Base-by-base conservation (phyloP, 164 flowering plant species). In the Dillenia turbinata region DNA sequence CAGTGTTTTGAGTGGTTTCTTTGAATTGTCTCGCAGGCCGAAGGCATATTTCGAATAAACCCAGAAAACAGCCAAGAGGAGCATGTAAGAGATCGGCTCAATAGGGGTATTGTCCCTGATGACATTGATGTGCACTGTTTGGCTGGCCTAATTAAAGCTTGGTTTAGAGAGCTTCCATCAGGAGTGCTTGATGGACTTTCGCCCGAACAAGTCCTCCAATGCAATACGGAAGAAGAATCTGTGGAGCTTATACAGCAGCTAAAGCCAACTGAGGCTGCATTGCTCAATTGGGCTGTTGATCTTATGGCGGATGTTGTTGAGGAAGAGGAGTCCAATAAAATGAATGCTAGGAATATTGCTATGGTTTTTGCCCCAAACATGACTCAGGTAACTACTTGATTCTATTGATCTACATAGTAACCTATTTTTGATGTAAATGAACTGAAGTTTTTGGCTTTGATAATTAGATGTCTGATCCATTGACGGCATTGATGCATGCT, bases 251-350 rank as follows among this genome's bases (percentile, higher is more conserved):
- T 88, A 50, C 87, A 84, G 73, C 83, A 83, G 67, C 77, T 94
- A 13, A 71, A 79, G 50, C 98, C 96, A 17, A 89, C 88, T 49
- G 95, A 89, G 70, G 54, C 82, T 53, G 97, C 96, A 44, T 65
- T 94, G 62, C 90, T 94, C 53, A 83, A 76, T 57, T 94, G 97
- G 98, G 97, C 95, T 9, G 66, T 94, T 64, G 82, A 89, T 70
- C 88, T 94, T n/a, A 94, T 91, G 96, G 90, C 96, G 44, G 98
- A 94, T 72, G 93, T 94, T 50, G 98, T 87, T 10, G 93, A 91
- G 71, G 93, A 87, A 64, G 96, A 94, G 73, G 93, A 89, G 9
- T 73, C 57, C 49, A 94, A 94, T 77, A 94, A 91, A 63, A 91
- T 94, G 98, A 94, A 91, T 73, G 95, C 97, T 0, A 83, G 97